A percentile compares a stretch with the other conserved stretches of the same genome.
Conservation (phyloP, 2,329 filamentous ascomycete genomes). For the Penicillium rolfsii region DNA sequence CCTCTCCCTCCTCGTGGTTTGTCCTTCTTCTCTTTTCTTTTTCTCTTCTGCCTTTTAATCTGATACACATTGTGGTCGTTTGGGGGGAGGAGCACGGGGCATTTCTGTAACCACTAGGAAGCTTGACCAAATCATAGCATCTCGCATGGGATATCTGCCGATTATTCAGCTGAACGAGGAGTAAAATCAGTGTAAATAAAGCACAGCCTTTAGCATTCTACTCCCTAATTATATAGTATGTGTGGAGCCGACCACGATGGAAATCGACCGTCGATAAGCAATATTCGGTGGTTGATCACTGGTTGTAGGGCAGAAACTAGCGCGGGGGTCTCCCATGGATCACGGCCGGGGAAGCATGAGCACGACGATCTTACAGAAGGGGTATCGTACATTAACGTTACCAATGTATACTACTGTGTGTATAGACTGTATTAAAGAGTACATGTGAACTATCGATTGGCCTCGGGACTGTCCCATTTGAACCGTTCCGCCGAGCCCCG, state of each 20-base stretch:
- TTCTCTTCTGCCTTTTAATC: constrained; percentile 20
- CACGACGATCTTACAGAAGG: constrained; percentile 7
- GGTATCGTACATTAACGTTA: no score
- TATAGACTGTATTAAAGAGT: background rate
- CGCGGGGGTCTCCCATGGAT: background rate
- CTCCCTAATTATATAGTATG: no score
- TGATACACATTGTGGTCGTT: constrained; percentile 27
- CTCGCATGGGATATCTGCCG: background rate
- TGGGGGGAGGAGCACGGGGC: constrained; percentile 14
- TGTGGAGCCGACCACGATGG: no score
- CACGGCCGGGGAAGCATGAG: constrained; percentile 5
- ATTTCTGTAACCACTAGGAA: constrained; percentile 26
- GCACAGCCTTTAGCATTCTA: background rate
- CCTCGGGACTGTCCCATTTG: constrained; percentile 25
- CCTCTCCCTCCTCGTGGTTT: background rate
- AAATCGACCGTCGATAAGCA: background rate
- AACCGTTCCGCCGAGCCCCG: constrained; percentile 14
- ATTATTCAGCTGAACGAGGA: background rate
- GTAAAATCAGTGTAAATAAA: background rate
- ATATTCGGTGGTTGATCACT: background rate
- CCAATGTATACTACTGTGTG: no score
- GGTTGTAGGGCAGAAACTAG: background rate
- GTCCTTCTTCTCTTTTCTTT: background rate
- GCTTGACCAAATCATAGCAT: constrained; percentile 20
- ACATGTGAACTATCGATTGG: constrained; percentile 29